Evolutionary conservation across 2,329 filamentous ascomycete species (phyloP), one percentile per base, ranked within the genome.

Genomic region (Sclerotinia subarctica): DNA sequence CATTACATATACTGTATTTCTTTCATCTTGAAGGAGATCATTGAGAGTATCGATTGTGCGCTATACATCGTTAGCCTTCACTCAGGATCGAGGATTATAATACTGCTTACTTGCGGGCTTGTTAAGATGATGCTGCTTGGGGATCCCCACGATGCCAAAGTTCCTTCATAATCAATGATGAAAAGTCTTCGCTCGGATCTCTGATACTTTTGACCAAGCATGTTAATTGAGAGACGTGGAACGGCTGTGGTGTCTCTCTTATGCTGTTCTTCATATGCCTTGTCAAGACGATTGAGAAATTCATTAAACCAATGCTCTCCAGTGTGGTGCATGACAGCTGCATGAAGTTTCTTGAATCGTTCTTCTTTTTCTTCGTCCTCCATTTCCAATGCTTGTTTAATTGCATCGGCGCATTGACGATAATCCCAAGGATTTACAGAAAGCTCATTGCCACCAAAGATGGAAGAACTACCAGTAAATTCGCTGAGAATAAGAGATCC

Each of bases 351-450:
- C 35, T 82, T 82, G 90, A 94, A 98, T 17, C 93, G 87, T 19
- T 81, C 78, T 69, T 87, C 82, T 78, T 92, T 94, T 77, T 97
- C 92, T 2, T 87, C 85, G 2, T 87, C 84, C 3, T 80, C 81
- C 89, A 97, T 96, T 72, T 94, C 91, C 24, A 98, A 82, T 0
- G 94, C 93, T 65, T 85, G 83, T 78, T 91, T 89, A 79, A 98
- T 94, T 13, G 93, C 92, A 44, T 95, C 88, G 63, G 93, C 92
- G 74, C 92, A 96, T 77, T 93, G 88, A 47, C 90, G 87, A 78
- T 97, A 97, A 77, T 97, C 92, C 94, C 94, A 98, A 0, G 94
- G 94, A 77, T 98, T 98, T 75, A 98, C 90, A 0, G 92, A 86
- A 19, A 98, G 84, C 71, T 95, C 90, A 69, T 92, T 87, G 57